Evolutionary conservation across 2,329 filamentous ascomycete genomes (phyloP).

Genomic region (Metarhizium sp.): DNA sequence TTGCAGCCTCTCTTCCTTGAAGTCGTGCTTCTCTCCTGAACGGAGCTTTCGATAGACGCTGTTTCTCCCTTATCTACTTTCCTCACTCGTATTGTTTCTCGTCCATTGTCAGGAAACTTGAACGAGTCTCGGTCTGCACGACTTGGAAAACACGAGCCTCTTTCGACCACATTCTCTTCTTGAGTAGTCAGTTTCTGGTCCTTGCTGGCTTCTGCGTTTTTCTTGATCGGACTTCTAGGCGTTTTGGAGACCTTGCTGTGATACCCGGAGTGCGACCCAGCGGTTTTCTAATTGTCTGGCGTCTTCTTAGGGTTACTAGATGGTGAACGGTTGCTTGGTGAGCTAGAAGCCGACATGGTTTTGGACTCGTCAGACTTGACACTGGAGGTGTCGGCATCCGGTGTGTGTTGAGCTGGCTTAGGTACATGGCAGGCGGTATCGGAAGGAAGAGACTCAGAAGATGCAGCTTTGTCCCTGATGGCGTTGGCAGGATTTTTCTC

Average conservation of each 20-base stretch:
- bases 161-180: neutral
- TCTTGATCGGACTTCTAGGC: neutral
- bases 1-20: neutral
- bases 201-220: neutral
- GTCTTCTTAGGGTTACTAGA: neutral
- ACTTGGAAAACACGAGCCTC: neutral
- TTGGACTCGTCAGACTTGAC: slow-evolving; percentile 1
- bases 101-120: slow-evolving; percentile 1
- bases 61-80: neutral
- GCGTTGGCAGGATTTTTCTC: neutral
- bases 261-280: neutral
- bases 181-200: neutral
- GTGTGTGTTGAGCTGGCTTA: neutral
- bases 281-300: neutral
- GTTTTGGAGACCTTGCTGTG: neutral
- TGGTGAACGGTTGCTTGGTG: neutral
- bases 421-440: neutral
- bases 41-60: neutral
- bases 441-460: neutral
- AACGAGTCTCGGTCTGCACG: neutral
- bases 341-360: slow-evolving; percentile 1
- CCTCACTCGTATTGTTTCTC: neutral
- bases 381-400: neutral
- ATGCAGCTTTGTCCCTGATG: neutral
- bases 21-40: neutral